Evolutionary conservation across 305 asterid genomes (phyloP).

Genomic region (Stenogyne calaminthoides): DNA sequence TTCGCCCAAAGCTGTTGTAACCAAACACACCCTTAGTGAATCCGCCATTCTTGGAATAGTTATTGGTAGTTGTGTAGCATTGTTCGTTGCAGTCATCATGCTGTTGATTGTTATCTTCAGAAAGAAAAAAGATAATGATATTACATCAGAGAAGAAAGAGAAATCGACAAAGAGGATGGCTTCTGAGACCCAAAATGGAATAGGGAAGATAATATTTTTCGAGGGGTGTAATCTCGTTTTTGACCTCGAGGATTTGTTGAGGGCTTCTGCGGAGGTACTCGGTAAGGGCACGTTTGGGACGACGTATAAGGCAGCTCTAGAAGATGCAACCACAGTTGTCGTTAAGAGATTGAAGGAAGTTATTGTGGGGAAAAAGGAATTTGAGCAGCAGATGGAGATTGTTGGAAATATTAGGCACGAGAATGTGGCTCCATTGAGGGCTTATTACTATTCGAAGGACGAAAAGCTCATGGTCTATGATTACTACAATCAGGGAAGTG

Average conservation of each 20-base stretch:
- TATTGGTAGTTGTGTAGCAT: conserved; percentile 49
- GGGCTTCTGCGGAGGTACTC: conserved; percentile 84
- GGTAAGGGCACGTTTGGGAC: conserved; percentile 76
- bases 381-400: conserved; percentile 76
- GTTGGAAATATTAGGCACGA: conserved; percentile 58
- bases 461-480: conserved; percentile 78
- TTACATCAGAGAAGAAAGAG: conserved; percentile 38
- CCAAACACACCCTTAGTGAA: conserved; percentile 33
- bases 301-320: conserved; percentile 67
- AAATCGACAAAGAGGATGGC: conserved; percentile 36
- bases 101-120: conserved; percentile 39
- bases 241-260: conserved; percentile 73
- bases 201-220: conserved; percentile 50
- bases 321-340: conserved; percentile 60
- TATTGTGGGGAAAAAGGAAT: conserved; percentile 56
- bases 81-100: conserved; percentile 41
- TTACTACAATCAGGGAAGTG: conserved; percentile 61
- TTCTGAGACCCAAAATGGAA: conserved; percentile 45
- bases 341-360: conserved; percentile 73
- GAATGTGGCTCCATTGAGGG: conserved; percentile 64
- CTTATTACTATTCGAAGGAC: conserved; percentile 70
- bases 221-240: conserved; percentile 65
- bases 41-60: conserved; percentile 59
- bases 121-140: conserved; percentile 36
- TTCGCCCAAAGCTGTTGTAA: conserved; percentile 34